A percentile compares a stretch with the other conserved stretches of the same genome.
Conservation (phyloP, 192 early-diverging fungal genomes). For the Backusella westeae region DNA sequence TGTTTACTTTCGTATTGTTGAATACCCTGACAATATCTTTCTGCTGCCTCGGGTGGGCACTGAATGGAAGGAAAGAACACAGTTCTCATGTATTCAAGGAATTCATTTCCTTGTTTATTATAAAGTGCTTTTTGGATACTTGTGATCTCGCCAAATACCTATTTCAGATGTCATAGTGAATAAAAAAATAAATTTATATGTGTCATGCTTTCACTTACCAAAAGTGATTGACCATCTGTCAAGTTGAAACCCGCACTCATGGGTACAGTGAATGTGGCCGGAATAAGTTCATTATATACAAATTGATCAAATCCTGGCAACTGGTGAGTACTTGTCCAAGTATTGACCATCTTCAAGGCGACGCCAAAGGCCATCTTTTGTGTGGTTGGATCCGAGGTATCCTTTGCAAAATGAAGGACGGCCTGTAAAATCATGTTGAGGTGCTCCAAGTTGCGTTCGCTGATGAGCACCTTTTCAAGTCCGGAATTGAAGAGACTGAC, state of each 20-base stretch:
- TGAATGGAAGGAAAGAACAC: slow-evolving; percentile 64
- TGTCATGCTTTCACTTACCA: slow-evolving; percentile 44
- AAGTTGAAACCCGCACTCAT: slow-evolving; percentile 70
- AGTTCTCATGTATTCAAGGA: slow-evolving; percentile 57
- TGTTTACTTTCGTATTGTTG: slow-evolving; percentile 62
- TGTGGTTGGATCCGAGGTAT: slow-evolving; percentile 56
- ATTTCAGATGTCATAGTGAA: neutral
- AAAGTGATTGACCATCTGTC: slow-evolving; percentile 69
- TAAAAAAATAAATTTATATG: neutral
- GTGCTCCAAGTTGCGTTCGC: slow-evolving; percentile 62
- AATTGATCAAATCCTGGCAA: slow-evolving; percentile 71
- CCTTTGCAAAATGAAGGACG: slow-evolving; percentile 63
- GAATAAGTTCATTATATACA: slow-evolving; percentile 70
- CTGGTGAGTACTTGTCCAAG: slow-evolving; percentile 51
- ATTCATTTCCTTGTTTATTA: slow-evolving; percentile 54
- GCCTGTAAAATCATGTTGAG: slow-evolving; percentile 63
- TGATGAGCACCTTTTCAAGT: slow-evolving; percentile 73
- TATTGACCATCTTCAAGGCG: slow-evolving; percentile 61
- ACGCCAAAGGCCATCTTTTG: slow-evolving; percentile 71
- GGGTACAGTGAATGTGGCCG: slow-evolving; percentile 79
- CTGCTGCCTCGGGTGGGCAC: slow-evolving; percentile 61
- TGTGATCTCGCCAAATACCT: slow-evolving; percentile 56
- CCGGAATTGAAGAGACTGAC: slow-evolving; percentile 77
- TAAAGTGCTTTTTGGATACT: slow-evolving; percentile 54
- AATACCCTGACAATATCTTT: slow-evolving; percentile 75